Conservation (phyloP, 164 flowering plant genomes). For the Warburgia ugandensis region DNA sequence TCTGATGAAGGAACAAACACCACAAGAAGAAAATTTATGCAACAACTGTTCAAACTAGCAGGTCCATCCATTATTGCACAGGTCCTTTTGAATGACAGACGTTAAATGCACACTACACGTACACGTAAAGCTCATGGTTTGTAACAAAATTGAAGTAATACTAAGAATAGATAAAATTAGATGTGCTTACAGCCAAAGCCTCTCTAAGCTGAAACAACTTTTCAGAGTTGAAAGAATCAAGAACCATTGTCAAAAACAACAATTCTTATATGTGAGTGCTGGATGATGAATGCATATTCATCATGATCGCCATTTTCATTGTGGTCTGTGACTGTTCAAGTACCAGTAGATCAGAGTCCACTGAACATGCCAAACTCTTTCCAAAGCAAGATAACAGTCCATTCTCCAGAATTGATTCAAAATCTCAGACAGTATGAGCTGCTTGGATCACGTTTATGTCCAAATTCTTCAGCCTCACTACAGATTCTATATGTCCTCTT, state of each 20-base stretch:
- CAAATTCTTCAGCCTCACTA: constrained; percentile 62
- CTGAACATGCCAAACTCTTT: too few relatives aligned
- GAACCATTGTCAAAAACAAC: background rate
- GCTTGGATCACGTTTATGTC: constrained; percentile 42
- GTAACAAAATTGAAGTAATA: background rate
- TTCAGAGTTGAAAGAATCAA: constrained; percentile 1
- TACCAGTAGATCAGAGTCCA: too few relatives aligned
- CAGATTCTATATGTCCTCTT: constrained; percentile 74
- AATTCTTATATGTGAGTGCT: background rate
- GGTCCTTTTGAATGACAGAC: background rate
- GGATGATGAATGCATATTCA: background rate
- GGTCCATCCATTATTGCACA: background rate
- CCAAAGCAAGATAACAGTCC: too few relatives aligned
- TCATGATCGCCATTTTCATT: background rate
- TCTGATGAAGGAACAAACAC: too few relatives aligned
- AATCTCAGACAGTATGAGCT: constrained; percentile 70
- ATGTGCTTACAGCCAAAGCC: background rate
- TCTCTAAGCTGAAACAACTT: background rate
- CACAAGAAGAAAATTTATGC: background rate
- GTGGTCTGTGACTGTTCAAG: too few relatives aligned
- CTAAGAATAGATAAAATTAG: background rate
- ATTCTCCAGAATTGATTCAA: too few relatives aligned
- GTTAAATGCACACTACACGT: background rate
- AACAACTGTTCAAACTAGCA: background rate
- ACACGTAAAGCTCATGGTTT: background rate